Conservation (phyloP, 1,139 yeast genomes). For the Debaryomyces robertsiae region DNA sequence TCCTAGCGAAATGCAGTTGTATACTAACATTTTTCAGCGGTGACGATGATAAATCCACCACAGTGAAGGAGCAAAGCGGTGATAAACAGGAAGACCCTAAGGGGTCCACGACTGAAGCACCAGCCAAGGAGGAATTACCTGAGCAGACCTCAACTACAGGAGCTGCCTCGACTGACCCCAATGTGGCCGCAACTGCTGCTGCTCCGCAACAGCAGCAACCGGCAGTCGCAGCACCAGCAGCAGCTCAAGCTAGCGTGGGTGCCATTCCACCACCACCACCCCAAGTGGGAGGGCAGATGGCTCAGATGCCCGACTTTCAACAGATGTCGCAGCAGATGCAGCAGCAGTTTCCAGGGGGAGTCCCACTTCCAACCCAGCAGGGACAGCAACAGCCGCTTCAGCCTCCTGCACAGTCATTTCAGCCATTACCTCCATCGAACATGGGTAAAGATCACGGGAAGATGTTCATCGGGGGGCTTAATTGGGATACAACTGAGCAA, state of each 20-base stretch:
- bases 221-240: slow-evolving; percentile 10
- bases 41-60: slow-evolving; percentile 13
- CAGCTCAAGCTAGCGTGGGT: slow-evolving; percentile 11
- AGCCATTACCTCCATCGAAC: slow-evolving; percentile 33
- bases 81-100: slow-evolving; percentile 11
- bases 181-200: slow-evolving; percentile 7
- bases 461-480: slow-evolving; percentile 97
- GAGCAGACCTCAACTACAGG: slow-evolving; percentile 9
- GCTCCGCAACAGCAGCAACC: slow-evolving; percentile 10
- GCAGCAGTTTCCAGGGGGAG: slow-evolving; percentile 22
- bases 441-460: slow-evolving; percentile 66
- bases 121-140: slow-evolving; percentile 6
- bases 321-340: slow-evolving; percentile 15
- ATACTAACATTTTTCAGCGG: slow-evolving; percentile 13
- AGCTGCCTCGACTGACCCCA: slow-evolving; percentile 10
- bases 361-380: slow-evolving; percentile 14
- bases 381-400: slow-evolving; percentile 19
- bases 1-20: too few species aligned
- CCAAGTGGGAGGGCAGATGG: slow-evolving; percentile 10
- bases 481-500: slow-evolving; percentile 97
- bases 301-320: slow-evolving; percentile 12
- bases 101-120: slow-evolving; percentile 12
- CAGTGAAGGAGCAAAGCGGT: slow-evolving; percentile 9
- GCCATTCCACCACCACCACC: slow-evolving; percentile 13
- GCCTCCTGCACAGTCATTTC: slow-evolving; percentile 22